These are phyloP conservation scores for Cutaneotrichosporon daszewskae DNA, from an alignment of 1,284 basidiomycete species.

Conservation along the genomic window DNA sequence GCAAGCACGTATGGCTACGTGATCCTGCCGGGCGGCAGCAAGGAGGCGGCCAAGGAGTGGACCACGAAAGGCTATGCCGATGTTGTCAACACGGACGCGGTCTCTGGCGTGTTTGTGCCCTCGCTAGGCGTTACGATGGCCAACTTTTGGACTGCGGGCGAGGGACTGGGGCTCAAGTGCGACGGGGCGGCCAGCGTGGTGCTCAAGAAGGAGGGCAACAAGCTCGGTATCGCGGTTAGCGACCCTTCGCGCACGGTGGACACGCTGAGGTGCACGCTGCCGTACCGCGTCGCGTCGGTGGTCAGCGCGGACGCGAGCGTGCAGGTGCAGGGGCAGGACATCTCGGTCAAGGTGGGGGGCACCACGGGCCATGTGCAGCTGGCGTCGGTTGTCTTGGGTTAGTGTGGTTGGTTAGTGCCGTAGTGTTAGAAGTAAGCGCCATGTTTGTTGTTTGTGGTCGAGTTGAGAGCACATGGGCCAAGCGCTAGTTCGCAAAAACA, in stretches of 20 bases:
- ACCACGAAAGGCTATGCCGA: neutral
- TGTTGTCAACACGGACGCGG: neutral
- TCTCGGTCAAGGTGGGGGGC: too few relatives aligned
- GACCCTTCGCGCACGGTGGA: neutral
- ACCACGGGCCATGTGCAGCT: too few relatives aligned
- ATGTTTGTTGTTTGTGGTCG: too few relatives aligned
- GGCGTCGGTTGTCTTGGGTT: too few relatives aligned
- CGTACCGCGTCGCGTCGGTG: neutral
- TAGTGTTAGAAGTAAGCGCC: too few relatives aligned
- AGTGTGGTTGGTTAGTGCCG: too few relatives aligned
- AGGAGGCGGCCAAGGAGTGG: neutral
- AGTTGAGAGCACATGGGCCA: too few relatives aligned
- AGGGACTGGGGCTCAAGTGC: neutral
- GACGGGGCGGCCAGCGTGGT: neutral
- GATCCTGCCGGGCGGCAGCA: neutral
- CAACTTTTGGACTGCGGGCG: neutral
- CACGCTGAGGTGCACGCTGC: neutral
- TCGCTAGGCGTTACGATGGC: neutral
- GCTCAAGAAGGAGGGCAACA: neutral
- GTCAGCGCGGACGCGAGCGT: neutral
- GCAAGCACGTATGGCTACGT: neutral
- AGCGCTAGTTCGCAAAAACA: too few relatives aligned
- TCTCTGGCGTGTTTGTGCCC: neutral
- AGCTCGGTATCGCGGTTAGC: neutral
- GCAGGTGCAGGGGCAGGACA: neutral